Base-by-base conservation (phyloP, 2,329 filamentous ascomycete species). In the Alternaria angustiovoidea region DNA sequence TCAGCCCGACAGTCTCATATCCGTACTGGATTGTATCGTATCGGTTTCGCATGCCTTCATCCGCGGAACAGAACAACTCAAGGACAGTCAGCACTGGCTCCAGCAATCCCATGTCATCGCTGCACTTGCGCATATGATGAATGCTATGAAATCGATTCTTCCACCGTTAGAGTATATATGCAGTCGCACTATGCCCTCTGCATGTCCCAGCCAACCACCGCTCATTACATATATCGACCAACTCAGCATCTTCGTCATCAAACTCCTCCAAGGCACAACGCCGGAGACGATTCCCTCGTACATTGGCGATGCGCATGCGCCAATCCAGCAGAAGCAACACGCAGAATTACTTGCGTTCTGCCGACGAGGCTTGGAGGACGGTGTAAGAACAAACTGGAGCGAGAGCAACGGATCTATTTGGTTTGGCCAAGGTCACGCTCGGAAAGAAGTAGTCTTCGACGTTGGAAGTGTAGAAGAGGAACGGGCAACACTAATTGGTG, bases 111-210 rank as follows among this genome's bases (percentile, higher is more conserved):
- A 74, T 5, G 71, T 80, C 2, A 67, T 85, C 3, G 64, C 77
- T 22, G 79, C 78, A 12, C 54, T 83, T 7, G 64, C 72, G 2
- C 68, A 77, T 0, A 78, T 82, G 56, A 68, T 84, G 26, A 71
- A 80, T 7, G 78, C 80, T 57, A 76, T 83, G 14, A 76, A 69
- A 0, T 77, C 80, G 3, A 73, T 78, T 1, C 59, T 85, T 1
- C 74, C 78, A 1, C 63, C 81, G 1, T 59, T 86, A 0, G 81
- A 85, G 52, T 86, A 86, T 62, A 74, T 86, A 28, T 71, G 79
- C 32, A 67, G 76, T 26, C 79, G 75, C 67, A 65, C 54, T 26
- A 38, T 43, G 1, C 26, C 6, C 62, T 64, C 11, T 20, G 64
- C 4, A 18, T 1, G 38, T 36, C 30, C 7, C 18, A 34, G 14